Evolutionary conservation across 2,329 filamentous ascomycete genomes (phyloP), one percentile per base, ranked within the genome.

Genomic region (Epichloe coenophiala): DNA sequence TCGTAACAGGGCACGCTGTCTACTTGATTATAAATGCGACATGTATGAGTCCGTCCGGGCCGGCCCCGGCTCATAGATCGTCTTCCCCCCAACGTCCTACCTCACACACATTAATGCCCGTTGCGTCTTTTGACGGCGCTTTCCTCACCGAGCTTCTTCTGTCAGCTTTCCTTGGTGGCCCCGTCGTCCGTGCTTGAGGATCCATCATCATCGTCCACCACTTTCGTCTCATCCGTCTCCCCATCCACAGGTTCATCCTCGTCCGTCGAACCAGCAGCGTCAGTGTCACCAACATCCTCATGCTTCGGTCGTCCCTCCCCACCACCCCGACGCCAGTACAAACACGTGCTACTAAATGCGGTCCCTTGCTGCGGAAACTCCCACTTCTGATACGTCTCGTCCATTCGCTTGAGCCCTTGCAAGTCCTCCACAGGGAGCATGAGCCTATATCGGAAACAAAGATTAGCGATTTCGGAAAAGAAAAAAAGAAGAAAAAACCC

Each of bases 341-440:
- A 45, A 17, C 50, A 55, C 2, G 59, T 60, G 36, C 53, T 55
- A 6, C 53, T 56, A 42, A 60, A 60, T 3, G 52, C 49, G 2
- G 47, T 55, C 21, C 51, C 53, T 7, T 56, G 52, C 23, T 54
- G 49, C 1, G 59, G 59, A 36, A 60, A 60, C 5, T 46, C 6
- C 15, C 45, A 51, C 11, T 47, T 53, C 3, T 37, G n/a, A 31
- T 58, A 59, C 5, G 27, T 51, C 2, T 49, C 17, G 4, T 59
- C 43, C 54, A 60, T 60, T 4, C 5, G 19, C 12, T 42, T 33
- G 3, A 59, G 37, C n/a, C 19, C 45, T 12, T 38, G 19, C n/a
- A 58, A n/a, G 19, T 21, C 15, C 27, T 42, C 8, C 1, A 5
- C 27, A 1, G 36, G 36, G 7, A 35, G 27, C 35, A 46, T 48